Conservation (phyloP, 176 grass and related monocot genomes). For the Echinochloa phyllopogon region DNA sequence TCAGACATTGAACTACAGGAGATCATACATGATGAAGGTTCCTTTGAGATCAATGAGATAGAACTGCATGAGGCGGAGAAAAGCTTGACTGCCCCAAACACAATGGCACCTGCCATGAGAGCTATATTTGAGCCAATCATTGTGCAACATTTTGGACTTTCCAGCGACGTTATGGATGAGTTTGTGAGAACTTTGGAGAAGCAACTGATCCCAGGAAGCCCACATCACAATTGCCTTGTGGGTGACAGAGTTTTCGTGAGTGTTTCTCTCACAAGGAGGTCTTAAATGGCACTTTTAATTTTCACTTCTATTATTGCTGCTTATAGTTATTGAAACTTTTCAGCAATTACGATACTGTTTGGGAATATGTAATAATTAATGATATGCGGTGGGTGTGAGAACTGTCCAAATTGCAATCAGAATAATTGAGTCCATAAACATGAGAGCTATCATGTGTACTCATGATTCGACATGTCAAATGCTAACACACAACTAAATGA, state of each 20-base stretch:
- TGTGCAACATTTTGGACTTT: background rate
- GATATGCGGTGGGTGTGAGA: no score
- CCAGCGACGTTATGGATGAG: background rate
- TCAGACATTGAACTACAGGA: background rate
- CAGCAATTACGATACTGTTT: no score
- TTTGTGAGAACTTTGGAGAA: background rate
- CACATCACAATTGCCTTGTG: background rate
- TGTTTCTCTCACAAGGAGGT: background rate
- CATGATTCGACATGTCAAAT: no score
- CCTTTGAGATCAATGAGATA: conserved; percentile 17
- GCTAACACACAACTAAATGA: no score
- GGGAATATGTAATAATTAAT: no score
- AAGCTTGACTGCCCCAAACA: background rate
- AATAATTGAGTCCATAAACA: no score
- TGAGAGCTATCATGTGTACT: no score
- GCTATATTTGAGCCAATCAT: conserved; percentile 16
- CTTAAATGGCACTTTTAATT: background rate
- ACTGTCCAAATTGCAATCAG: no score
- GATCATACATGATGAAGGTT: conserved; percentile 25
- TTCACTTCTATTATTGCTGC: background rate
- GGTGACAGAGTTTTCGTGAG: background rate
- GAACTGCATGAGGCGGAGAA: background rate
- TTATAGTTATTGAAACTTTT: no score
- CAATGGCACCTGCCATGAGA: background rate
- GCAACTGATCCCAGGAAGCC: background rate